These are phyloP conservation scores for Cystoderma amianthinum DNA, from an alignment of 768 basidiomycete genomes.

Conservation along the genomic window DNA sequence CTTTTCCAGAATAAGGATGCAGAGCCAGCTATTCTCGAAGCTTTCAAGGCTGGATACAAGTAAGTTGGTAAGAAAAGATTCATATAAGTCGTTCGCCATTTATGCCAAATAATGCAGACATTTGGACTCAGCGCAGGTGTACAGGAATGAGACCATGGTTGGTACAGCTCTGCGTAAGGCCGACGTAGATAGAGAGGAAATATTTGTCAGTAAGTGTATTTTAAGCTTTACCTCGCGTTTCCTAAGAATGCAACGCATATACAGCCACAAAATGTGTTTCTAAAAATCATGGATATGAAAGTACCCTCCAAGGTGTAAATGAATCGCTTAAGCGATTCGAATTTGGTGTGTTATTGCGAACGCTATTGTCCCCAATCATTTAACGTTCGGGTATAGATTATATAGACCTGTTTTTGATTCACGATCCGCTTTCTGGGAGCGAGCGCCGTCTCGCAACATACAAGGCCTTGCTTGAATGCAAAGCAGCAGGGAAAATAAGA, in stretches of 20 bases:
- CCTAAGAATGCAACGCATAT: conserved; percentile 2
- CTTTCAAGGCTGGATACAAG: conserved; percentile 55
- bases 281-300: conserved; percentile 56
- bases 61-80: neutral
- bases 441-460: conserved; percentile 65
- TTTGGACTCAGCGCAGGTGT: conserved; percentile 52
- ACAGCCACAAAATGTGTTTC: conserved; percentile 62
- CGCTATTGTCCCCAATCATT: neutral
- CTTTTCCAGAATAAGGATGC: conserved; percentile 53
- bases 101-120: conserved; percentile 37
- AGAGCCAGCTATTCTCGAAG: conserved; percentile 39
- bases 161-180: conserved; percentile 43
- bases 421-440: conserved; percentile 61
- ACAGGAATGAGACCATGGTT: conserved; percentile 45
- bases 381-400: conserved; percentile 15
- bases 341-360: conserved; percentile 36
- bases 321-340: conserved; percentile 51
- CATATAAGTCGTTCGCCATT: neutral
- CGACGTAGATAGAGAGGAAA: conserved; percentile 35
- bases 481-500: conserved; percentile 56
- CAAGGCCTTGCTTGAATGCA: conserved; percentile 60
- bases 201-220: conserved; percentile 57
- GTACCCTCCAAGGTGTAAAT: conserved; percentile 50
- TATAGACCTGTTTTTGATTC: conserved; percentile 70
- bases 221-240: neutral